Conservation (phyloP, 129 eudicot species). For the Solidago caesia region DNA sequence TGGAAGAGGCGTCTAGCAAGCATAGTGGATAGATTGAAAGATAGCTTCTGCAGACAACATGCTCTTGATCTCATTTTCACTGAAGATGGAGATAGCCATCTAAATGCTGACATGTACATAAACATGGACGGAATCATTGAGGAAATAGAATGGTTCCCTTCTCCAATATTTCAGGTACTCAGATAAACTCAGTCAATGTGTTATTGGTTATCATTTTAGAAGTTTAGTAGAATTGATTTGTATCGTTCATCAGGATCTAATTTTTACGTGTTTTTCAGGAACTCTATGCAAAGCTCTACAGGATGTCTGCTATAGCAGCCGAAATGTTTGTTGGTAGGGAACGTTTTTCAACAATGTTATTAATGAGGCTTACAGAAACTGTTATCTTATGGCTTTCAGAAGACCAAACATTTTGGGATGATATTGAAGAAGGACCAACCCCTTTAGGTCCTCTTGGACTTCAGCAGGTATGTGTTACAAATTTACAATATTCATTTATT, state of each 20-base stretch:
- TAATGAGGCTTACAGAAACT: slow-evolving; percentile 97
- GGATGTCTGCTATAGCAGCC: slow-evolving; percentile 87
- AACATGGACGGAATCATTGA: slow-evolving; percentile 82
- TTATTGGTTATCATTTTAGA: slow-evolving; percentile 8
- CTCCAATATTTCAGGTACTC: slow-evolving; percentile 88
- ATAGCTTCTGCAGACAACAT: slow-evolving; percentile 92
- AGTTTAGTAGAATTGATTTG: not conserved
- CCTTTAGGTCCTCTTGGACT: slow-evolving; percentile 91
- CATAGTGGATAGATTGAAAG: slow-evolving; percentile 88
- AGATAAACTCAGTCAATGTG: not conserved
- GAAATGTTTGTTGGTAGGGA: slow-evolving; percentile 97
- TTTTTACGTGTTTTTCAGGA: slow-evolving; percentile 49
- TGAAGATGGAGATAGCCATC: slow-evolving; percentile 93
- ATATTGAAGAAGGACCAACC: slow-evolving; percentile 91
- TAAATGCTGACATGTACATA: slow-evolving; percentile 83
- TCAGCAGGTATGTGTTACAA: slow-evolving; percentile 60
- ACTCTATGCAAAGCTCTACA: slow-evolving; percentile 74
- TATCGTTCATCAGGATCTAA: not conserved
- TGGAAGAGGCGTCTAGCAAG: slow-evolving; percentile 87
- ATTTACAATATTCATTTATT: not conserved
- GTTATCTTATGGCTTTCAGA: slow-evolving; percentile 92
- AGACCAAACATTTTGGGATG: slow-evolving; percentile 98
- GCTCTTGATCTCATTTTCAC: slow-evolving; percentile 94
- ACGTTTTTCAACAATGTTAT: slow-evolving; percentile 83
- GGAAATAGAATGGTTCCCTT: slow-evolving; percentile 93